Conservation (phyloP, 1,284 basidiomycete species). For the Coniferiporia sulphurascens region DNA sequence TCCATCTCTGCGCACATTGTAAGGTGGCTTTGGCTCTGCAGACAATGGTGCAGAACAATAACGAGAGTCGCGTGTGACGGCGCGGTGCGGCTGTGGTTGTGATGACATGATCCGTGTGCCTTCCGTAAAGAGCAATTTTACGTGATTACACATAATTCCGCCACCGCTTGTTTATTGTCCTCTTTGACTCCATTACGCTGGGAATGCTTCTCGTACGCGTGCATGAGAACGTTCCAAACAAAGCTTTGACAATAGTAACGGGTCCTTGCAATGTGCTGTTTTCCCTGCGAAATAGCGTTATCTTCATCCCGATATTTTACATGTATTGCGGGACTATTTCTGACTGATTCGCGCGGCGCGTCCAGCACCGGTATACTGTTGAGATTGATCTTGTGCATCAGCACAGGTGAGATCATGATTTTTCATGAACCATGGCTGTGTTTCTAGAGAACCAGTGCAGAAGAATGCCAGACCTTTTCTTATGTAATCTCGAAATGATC, state of each 20-base stretch:
- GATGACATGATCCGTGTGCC: neutral
- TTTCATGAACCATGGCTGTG: too few relatives aligned
- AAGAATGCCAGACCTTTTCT: too few relatives aligned
- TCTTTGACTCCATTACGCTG: neutral
- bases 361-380: too few relatives aligned
- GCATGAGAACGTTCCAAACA: neutral
- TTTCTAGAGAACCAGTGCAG: too few relatives aligned
- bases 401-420: too few relatives aligned
- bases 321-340: too few relatives aligned
- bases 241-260: neutral
- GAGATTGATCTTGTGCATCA: too few relatives aligned
- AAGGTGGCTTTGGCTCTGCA: neutral
- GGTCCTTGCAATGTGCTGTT: neutral
- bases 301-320: too few relatives aligned
- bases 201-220: neutral
- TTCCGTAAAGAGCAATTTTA: neutral
- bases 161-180: neutral
- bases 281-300: neutral
- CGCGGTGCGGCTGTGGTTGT: neutral
- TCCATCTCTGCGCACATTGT: neutral
- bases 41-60: neutral
- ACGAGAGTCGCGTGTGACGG: neutral
- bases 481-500: too few relatives aligned
- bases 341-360: too few relatives aligned
- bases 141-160: neutral